Evolutionary conservation across 345 rosid genomes (phyloP), one percentile per base, ranked within the genome.

Genomic region (Camelina laxa): DNA sequence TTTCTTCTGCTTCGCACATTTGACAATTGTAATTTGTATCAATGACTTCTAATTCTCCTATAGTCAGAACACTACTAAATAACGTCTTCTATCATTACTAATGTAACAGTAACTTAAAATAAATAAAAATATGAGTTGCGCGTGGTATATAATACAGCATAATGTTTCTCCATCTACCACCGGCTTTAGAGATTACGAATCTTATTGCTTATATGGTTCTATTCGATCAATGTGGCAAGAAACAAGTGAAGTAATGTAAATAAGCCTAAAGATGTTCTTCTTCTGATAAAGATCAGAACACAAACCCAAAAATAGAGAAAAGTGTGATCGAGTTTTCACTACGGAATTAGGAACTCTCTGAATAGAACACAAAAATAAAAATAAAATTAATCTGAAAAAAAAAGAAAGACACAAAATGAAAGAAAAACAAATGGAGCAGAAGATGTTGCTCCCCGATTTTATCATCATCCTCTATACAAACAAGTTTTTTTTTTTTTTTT

Each of bases 381-480:
- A 60, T 75, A 68, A 75, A 75, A 75, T 60, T 75, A 75, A 75
- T 75, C n/a, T 33, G 36, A 33, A 1, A 1, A 6, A 33, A 33
- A 51, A 51, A 64, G 54, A 64, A 66, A 50, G 12, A 30, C 38
- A 65, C 65, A 73, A 72, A 75, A 49, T 50, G 73, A 24, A 27
- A 68, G 78, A 58, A 39, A 75, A 75, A 75, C 79, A 75, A 14
- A 11, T 60, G 56, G 79, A 75, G 74, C 79, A 68, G 74, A 75
- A 75, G 79, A 75, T 75, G 74, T 60, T 75, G 69, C 79, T 75
- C 79, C 74, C 79, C 69, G 72, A 75, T 24, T 75, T 55, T 39
- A 75, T 59, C 73, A 75, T 59, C 67, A 53, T 75, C 69, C 68
- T 75, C 80, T 76, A 76, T 69, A 76, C 75, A 76, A 50, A 67